Percentiles rank a stretch among this genome's conserved stretches.
Evolutionary conservation across 176 grass and related monocot genomes (phyloP).

Genomic region (Aegilops sharonensis): DNA sequence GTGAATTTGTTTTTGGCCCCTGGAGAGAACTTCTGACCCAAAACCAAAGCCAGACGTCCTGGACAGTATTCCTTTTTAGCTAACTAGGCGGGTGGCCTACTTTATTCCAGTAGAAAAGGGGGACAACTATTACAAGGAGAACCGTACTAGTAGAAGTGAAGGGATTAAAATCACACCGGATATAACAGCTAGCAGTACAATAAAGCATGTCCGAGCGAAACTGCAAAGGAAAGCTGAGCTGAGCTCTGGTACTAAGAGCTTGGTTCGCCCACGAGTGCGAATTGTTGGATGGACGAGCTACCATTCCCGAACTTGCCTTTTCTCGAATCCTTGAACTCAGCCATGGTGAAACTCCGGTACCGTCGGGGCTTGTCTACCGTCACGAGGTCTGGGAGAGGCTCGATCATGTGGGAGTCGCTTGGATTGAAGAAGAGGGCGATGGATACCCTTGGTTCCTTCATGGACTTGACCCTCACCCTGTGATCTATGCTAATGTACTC

Average conservation of each 20-base stretch:
- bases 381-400: conserved; percentile 39
- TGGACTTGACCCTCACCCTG: conserved; percentile 42
- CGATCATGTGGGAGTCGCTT: neutral
- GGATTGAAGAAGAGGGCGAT: conserved; percentile 51
- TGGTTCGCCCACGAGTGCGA: neutral
- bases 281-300: neutral
- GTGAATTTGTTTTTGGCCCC: too few relatives aligned
- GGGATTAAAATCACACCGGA: too few relatives aligned
- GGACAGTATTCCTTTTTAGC: too few relatives aligned
- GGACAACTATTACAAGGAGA: too few relatives aligned
- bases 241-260: neutral
- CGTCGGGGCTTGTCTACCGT: conserved; percentile 16
- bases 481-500: conserved; percentile 44
- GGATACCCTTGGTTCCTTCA: conserved; percentile 38
- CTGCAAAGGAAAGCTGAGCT: too few relatives aligned
- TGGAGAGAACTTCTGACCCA: too few relatives aligned
- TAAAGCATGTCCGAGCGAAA: too few relatives aligned
- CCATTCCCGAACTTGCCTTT: conserved; percentile 9
- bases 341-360: conserved; percentile 31
- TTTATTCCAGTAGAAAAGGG: too few relatives aligned
- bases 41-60: too few relatives aligned
- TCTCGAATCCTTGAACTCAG: conserved; percentile 35
- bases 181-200: too few relatives aligned
- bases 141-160: too few relatives aligned
- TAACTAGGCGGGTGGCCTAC: too few relatives aligned